A percentile compares a stretch with the other conserved stretches of the same genome.
These are phyloP conservation scores for Artemisia argyi DNA, from an alignment of 129 eudicot genomes.

Conservation along the genomic window DNA sequence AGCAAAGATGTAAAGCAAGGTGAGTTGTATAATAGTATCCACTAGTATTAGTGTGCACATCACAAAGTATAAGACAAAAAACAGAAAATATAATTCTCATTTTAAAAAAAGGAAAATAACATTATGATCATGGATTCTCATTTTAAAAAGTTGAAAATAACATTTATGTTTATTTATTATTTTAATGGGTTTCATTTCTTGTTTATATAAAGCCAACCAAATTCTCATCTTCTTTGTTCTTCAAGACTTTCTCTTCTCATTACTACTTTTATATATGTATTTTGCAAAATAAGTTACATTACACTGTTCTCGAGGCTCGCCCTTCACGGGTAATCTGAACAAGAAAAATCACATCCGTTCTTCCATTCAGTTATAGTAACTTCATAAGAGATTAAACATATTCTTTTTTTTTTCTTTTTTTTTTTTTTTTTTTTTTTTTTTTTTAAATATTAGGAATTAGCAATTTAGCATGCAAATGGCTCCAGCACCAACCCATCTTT, in stretches of 20 bases:
- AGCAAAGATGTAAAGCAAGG: not conserved
- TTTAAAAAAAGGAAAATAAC: too few relatives aligned
- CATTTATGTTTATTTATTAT: conserved; percentile 1
- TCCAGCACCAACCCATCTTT: conserved; percentile 50
- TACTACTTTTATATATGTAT: conserved; percentile 2
- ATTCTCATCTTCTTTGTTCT: conserved; percentile 19
- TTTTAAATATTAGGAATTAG: conserved; percentile 15
- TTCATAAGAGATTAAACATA: not conserved
- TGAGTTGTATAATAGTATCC: too few relatives aligned
- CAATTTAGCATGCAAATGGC: conserved; percentile 45
- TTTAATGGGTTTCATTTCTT: not conserved
- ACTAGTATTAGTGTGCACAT: too few relatives aligned
- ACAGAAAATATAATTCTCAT: not conserved
- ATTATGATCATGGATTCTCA: too few relatives aligned
- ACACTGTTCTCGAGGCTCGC: too few relatives aligned
- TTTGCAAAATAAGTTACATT: not conserved
- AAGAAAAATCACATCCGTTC: too few relatives aligned
- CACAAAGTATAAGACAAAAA: not conserved
- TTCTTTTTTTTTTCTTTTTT: too few relatives aligned
- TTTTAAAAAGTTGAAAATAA: not conserved
- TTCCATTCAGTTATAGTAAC: too few relatives aligned
- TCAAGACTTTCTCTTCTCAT: conserved; percentile 12
- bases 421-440: too few relatives aligned
- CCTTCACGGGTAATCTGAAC: too few relatives aligned
- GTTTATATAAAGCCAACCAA: conserved; percentile 28